Conservation (phyloP, 805 yeast genomes). For the Starmerella sirachaensis region DNA sequence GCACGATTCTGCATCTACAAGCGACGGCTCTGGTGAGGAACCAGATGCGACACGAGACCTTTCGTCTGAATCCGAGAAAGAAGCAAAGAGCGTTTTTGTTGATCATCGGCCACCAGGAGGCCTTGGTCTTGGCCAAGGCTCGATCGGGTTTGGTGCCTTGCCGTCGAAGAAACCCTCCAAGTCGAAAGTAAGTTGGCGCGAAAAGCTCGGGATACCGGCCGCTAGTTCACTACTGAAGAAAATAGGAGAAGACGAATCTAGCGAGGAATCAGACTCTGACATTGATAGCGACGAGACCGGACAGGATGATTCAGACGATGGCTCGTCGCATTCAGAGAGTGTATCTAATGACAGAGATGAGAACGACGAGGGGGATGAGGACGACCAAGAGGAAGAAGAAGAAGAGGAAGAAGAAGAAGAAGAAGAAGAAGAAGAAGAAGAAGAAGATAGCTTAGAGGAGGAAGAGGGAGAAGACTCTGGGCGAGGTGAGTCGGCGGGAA, state of each 20-base stretch:
- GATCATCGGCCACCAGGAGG: constrained; percentile 40
- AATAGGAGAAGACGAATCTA: background rate
- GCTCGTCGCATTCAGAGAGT: constrained; percentile 32
- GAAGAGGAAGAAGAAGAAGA: constrained; percentile 46
- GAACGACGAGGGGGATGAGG: constrained; percentile 33
- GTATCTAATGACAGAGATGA: background rate
- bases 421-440: constrained; percentile 22
- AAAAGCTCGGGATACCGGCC: constrained; percentile 20
- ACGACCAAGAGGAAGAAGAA: constrained; percentile 33
- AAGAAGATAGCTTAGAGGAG: constrained; percentile 4
- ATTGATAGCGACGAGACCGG: constrained; percentile 1
- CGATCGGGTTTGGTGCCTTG: constrained; percentile 29
- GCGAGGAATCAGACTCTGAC: background rate
- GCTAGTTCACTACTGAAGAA: constrained; percentile 10
- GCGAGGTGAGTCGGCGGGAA: constrained; percentile 33
- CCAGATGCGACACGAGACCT: no score
- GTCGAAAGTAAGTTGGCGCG: constrained; percentile 21
- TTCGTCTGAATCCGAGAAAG: constrained; percentile 6
- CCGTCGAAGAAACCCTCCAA: constrained; percentile 27
- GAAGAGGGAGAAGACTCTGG: constrained; percentile 28
- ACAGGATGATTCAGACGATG: constrained; percentile 34
- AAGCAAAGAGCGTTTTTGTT: constrained; percentile 33
- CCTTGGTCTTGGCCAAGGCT: constrained; percentile 39
- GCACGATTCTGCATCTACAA: no score
- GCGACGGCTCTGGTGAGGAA: no score